These are phyloP conservation scores for Linderniella brevidens DNA, from an alignment of 257 asterid genomes.

Conservation along the genomic window DNA sequence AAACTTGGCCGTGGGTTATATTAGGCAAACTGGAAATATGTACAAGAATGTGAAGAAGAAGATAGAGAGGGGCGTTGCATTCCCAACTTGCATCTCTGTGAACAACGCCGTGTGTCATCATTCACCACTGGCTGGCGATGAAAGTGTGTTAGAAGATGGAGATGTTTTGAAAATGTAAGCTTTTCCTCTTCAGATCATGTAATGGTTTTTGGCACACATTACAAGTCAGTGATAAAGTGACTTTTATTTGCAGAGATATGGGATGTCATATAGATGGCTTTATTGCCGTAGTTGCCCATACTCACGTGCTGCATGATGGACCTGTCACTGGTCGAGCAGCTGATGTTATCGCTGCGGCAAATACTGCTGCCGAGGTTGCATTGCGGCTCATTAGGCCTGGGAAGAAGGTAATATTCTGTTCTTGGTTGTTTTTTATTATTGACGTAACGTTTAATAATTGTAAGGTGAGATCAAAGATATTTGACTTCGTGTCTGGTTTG, in stretches of 20 bases:
- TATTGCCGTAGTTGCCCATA: slow-evolving; percentile 78
- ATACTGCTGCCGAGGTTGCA: slow-evolving; percentile 89
- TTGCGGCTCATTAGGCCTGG: slow-evolving; percentile 84
- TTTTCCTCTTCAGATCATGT: too few relatives aligned
- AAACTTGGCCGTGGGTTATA: too few relatives aligned
- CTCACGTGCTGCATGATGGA: slow-evolving; percentile 64
- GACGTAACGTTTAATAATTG: neutral
- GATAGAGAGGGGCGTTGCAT: slow-evolving; percentile 83
- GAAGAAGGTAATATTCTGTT: slow-evolving; percentile 32
- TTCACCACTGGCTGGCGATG: slow-evolving; percentile 72
- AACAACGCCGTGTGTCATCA: slow-evolving; percentile 65
- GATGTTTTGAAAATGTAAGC: slow-evolving; percentile 69
- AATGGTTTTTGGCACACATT: too few relatives aligned
- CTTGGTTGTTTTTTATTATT: neutral
- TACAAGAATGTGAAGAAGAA: slow-evolving; percentile 85
- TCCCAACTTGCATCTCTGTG: slow-evolving; percentile 79
- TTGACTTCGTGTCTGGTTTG: too few relatives aligned
- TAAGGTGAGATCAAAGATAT: too few relatives aligned
- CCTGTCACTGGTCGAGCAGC: slow-evolving; percentile 79
- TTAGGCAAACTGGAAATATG: slow-evolving; percentile 65
- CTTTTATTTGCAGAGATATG: slow-evolving; percentile 64
- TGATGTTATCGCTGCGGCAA: slow-evolving; percentile 78
- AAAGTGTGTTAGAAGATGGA: slow-evolving; percentile 44
- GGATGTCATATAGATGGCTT: slow-evolving; percentile 95
- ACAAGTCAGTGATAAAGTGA: too few relatives aligned